phyloP scores from a whole-genome alignment of 345 rosid species.

The Hibiscus trionum region DNA sequence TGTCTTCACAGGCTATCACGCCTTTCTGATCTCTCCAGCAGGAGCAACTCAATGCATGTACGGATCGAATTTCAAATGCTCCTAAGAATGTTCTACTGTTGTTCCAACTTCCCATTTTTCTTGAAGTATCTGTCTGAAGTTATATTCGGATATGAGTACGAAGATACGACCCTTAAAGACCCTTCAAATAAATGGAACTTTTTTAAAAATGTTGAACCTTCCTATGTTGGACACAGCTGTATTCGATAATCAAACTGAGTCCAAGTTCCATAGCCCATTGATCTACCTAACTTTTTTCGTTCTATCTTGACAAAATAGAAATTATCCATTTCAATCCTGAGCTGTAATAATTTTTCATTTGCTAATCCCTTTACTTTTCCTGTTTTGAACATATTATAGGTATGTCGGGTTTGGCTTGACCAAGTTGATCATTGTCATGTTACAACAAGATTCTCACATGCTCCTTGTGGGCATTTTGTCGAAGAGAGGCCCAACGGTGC shows the following conservation, averaged over 20 bases:
- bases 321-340: neutral
- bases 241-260: neutral
- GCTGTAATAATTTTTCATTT: neutral
- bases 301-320: neutral
- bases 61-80: neutral
- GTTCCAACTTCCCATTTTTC: neutral
- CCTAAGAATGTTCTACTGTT: neutral
- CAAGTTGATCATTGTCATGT: constrained; percentile 60
- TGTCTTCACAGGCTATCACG: constrained; percentile 57
- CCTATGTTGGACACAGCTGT: neutral
- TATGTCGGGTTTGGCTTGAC: constrained; percentile 65
- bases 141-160: neutral
- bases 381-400: constrained; percentile 29
- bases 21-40: constrained; percentile 46
- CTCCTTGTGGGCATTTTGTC: constrained; percentile 60
- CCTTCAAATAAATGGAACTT: neutral
- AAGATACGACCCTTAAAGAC: neutral
- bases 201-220: neutral
- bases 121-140: neutral
- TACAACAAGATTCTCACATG: constrained; percentile 49
- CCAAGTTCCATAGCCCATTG: neutral
- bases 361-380: neutral
- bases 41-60: constrained; percentile 41
- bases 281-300: neutral
- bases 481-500: constrained; percentile 32